Evolutionary conservation across 208 protist genomes (phyloP).

Genomic region (Tetramitus jugosus): DNA sequence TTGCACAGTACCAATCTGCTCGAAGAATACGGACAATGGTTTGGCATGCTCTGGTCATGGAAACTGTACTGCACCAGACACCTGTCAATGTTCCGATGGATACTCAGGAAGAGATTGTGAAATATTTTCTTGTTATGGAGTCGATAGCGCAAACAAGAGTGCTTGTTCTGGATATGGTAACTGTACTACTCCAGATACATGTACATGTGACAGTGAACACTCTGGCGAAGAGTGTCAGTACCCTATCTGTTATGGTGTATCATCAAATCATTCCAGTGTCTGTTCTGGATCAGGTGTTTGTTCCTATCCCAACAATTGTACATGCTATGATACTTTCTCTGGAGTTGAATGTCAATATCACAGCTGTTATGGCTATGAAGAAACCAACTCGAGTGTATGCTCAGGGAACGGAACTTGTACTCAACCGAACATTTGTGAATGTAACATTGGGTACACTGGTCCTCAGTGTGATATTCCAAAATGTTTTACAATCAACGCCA

Average conservation of each 20-base stretch:
- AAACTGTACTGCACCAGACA: background rate
- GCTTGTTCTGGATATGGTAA: background rate
- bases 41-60: background rate
- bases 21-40: no score
- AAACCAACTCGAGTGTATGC: background rate
- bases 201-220: background rate
- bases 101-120: background rate
- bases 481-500: background rate
- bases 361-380: background rate
- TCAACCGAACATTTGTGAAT: background rate
- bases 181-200: background rate
- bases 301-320: background rate
- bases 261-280: background rate
- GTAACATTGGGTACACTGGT: background rate
- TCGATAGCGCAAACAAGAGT: background rate
- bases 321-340: background rate
- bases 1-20: background rate
- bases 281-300: background rate
- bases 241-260: background rate
- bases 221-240: background rate
- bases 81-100: background rate
- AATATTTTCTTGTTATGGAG: background rate
- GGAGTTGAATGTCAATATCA: background rate
- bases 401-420: background rate
- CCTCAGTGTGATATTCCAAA: background rate